phyloP scores from a whole-genome alignment of 2,329 filamentous ascomycete species.

The Pseudomassariella vexata region DNA sequence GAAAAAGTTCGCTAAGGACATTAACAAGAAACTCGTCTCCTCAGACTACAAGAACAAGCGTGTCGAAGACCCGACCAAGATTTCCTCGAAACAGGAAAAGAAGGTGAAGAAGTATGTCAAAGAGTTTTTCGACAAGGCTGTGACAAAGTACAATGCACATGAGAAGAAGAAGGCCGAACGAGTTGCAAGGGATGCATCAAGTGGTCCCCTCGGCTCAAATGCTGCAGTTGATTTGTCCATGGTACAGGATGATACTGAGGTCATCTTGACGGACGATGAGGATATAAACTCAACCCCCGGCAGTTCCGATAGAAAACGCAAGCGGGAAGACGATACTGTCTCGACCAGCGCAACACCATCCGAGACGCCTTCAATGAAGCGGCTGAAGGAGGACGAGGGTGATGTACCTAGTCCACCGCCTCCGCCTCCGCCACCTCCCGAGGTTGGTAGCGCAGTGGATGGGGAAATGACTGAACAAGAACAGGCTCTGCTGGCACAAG shows the following conservation, averaged over 20 bases:
- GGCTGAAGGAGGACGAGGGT: conserved; percentile 41
- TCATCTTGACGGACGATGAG: conserved; percentile 35
- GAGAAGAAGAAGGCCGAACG: conserved; percentile 57
- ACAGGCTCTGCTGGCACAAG: conserved; percentile 41
- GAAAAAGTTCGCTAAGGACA: conserved; percentile 58
- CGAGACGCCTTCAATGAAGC: conserved; percentile 52
- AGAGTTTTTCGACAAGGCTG: conserved; percentile 81
- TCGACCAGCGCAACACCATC: conserved; percentile 42
- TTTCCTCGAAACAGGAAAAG: conserved; percentile 71
- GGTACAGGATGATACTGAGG: conserved; percentile 25
- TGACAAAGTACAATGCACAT: conserved; percentile 64
- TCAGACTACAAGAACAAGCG: conserved; percentile 87
- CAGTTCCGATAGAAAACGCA: conserved; percentile 57
- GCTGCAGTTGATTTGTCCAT: conserved; percentile 15
- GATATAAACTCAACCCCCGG: conserved; percentile 35
- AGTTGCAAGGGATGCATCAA: conserved; percentile 19
- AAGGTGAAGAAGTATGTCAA: conserved; percentile 80
- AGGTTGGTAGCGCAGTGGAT: conserved; percentile 27
- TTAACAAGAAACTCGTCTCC: conserved; percentile 82
- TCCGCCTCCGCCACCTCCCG: conserved; percentile 43
- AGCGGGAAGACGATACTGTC: conserved; percentile 43
- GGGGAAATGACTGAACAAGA: conserved; percentile 35
- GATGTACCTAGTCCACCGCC: conserved; percentile 29
- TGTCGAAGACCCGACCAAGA: conserved; percentile 71
- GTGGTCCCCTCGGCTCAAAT: conserved; percentile 18